Evolutionary conservation across 2,329 filamentous ascomycete genomes (phyloP), one percentile per base, ranked within the genome.

Genomic region (Colletotrichum sojae): DNA sequence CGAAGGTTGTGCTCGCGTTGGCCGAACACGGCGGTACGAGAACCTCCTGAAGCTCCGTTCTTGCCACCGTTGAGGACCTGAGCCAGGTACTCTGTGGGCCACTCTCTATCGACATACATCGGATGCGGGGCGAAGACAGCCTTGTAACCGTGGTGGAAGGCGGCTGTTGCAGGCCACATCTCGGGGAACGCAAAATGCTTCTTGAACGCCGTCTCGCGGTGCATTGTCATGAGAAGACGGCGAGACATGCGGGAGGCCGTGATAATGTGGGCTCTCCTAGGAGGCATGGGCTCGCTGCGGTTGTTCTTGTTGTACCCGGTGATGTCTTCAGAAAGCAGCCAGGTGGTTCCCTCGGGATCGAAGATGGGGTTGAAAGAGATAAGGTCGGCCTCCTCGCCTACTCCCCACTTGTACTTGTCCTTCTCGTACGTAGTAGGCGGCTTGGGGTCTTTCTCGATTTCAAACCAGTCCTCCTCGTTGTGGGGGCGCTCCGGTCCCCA

Each of bases 181-280:
- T 98, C 95, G 0, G 94, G 93, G 78, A 97, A 97, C 83, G 96
- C 97, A 72, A 93, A 93, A 80, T 97, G 93, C 74, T 94, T 95
- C 76, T 92, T 91, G 75, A 93, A 88, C 36, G 91, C 90, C 4
- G 95, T 97, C 83, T 97, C 94, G 63, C 90, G 88, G 83, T 98
- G 95, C 95, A 98, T 98, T 18, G 91, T 91, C 70, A 90, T 84
- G 15, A 98, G 86, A 55, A 98, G 89, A 54, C 90, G 90, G 56
- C 91, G 90, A 13, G 92, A 96, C 82, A 98, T 92, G 61, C 95
- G 90, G 1, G 92, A 92, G 0, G 94, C 91, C 0, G 95, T 95
- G 78, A 97, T 95, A 81, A 98, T 97, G 73, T 94, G 92, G 48
- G 93, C 91, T 25, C 95, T 91, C 8, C 95, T 92, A 5, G 92